A percentile compares a stretch with the other conserved stretches of the same genome.
Conservation (phyloP, 495 filamentous ascomycete genomes). For the Hypoxylon intermedium region DNA sequence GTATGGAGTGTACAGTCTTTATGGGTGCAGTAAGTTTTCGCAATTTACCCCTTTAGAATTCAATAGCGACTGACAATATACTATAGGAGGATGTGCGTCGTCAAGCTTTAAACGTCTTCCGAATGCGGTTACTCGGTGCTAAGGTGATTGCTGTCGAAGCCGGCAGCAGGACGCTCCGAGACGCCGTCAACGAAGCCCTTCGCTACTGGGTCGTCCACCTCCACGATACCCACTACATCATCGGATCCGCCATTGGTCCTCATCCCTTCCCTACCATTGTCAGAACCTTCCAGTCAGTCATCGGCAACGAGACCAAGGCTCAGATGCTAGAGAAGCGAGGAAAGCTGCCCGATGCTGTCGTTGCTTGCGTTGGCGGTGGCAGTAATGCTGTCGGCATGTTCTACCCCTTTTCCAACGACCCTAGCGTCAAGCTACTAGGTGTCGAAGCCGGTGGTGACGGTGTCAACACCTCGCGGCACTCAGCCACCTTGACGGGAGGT, state of each 20-base stretch:
- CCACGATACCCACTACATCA: conserved; percentile 93
- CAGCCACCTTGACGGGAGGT: conserved; percentile 85
- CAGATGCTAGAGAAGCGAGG: conserved; percentile 82
- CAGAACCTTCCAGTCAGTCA: conserved; percentile 91
- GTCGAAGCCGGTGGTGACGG: conserved; percentile 98
- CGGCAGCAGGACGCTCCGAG: conserved; percentile 84
- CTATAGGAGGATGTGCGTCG: conserved; percentile 81
- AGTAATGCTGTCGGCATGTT: conserved; percentile 95
- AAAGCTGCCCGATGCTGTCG: conserved; percentile 92
- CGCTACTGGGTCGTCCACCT: conserved; percentile 87
- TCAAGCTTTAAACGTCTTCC: conserved; percentile 94
- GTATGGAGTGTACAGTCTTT: conserved; percentile 93
- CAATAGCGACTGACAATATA: conserved; percentile 22
- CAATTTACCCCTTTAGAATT: background rate
- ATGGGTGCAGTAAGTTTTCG: conserved; percentile 74
- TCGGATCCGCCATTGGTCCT: conserved; percentile 91
- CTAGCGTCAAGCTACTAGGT: conserved; percentile 83
- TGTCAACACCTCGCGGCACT: conserved; percentile 84
- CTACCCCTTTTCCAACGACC: conserved; percentile 89
- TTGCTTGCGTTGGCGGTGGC: conserved; percentile 95
- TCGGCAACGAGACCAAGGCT: conserved; percentile 88
- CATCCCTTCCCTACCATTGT: conserved; percentile 97
- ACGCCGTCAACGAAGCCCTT: conserved; percentile 93
- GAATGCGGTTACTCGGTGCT: conserved; percentile 94
- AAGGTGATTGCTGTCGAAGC: conserved; percentile 86